phyloP scores from a whole-genome alignment of 805 yeast species.

The Debaryomyces prosopidis region DNA sequence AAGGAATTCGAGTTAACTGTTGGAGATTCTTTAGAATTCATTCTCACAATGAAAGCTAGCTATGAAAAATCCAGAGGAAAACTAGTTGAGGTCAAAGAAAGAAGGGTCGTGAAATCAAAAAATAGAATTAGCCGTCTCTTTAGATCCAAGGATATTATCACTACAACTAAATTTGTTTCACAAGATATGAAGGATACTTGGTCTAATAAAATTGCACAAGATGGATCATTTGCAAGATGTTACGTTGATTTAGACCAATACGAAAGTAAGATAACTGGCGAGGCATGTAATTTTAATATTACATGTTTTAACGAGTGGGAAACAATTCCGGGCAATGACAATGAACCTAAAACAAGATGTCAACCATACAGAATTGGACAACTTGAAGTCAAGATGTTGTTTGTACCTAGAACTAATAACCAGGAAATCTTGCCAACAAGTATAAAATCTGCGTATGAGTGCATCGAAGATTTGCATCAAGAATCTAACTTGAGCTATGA shows the following conservation, averaged over 20 bases:
- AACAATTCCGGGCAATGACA: slow-evolving; percentile 25
- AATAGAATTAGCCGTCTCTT: slow-evolving; percentile 47
- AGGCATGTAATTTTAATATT: slow-evolving; percentile 50
- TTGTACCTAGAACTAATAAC: slow-evolving; percentile 59
- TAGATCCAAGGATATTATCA: slow-evolving; percentile 48
- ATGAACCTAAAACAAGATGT: slow-evolving; percentile 28
- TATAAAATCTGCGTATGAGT: slow-evolving; percentile 47
- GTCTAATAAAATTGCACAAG: slow-evolving; percentile 67
- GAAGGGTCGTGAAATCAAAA: slow-evolving; percentile 46
- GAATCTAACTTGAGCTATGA: slow-evolving; percentile 39
- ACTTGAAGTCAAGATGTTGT: slow-evolving; percentile 67
- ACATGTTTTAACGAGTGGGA: slow-evolving; percentile 87
- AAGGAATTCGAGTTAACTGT: slow-evolving; percentile 82
- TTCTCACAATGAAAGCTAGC: slow-evolving; percentile 69
- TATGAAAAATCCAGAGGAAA: slow-evolving; percentile 53
- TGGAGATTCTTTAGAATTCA: slow-evolving; percentile 59
- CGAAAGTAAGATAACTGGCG: slow-evolving; percentile 56
- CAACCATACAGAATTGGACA: slow-evolving; percentile 66
- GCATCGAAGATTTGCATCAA: slow-evolving; percentile 28
- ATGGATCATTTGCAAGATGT: slow-evolving; percentile 87
- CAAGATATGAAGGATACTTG: slow-evolving; percentile 58
- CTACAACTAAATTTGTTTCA: slow-evolving; percentile 53
- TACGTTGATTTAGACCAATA: slow-evolving; percentile 63
- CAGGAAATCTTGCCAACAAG: slow-evolving; percentile 71
- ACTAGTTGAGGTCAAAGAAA: slow-evolving; percentile 61